phyloP scores from a whole-genome alignment of 495 filamentous ascomycete genomes.

The Amphirosellinia nigrospora region DNA sequence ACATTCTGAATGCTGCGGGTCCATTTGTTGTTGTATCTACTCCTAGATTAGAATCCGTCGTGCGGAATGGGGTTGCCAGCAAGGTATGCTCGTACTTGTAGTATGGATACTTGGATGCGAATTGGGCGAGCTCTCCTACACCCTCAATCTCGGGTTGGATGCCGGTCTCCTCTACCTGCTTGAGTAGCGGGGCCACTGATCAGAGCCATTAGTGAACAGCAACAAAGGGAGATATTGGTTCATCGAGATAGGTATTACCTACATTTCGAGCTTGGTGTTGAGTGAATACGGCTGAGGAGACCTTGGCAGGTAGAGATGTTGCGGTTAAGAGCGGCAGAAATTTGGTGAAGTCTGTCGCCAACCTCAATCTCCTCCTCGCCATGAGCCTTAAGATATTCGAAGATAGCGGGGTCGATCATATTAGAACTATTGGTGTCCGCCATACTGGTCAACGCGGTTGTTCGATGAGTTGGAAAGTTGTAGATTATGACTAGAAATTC shows the following conservation, averaged over 20 bases:
- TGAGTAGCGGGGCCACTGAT: slow-evolving; percentile 52
- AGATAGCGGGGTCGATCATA: slow-evolving; percentile 81
- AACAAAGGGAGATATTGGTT: not conserved
- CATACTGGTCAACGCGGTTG: slow-evolving; percentile 30
- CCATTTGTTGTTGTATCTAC: slow-evolving; percentile 83
- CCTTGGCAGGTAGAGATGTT: slow-evolving; percentile 72
- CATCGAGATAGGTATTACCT: slow-evolving; percentile 44
- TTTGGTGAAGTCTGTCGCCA: slow-evolving; percentile 82
- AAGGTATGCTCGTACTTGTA: slow-evolving; percentile 68
- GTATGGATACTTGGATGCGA: slow-evolving; percentile 85
- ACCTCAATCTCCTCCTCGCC: slow-evolving; percentile 85
- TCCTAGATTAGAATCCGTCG: slow-evolving; percentile 4
- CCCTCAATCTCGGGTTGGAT: slow-evolving; percentile 63
- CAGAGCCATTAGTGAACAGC: slow-evolving; percentile 30
- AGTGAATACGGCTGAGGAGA: slow-evolving; percentile 86
- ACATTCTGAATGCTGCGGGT: slow-evolving; percentile 82
- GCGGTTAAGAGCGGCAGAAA: slow-evolving; percentile 75
- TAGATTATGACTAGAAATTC: slow-evolving; percentile 11
- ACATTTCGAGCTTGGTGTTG: slow-evolving; percentile 80
- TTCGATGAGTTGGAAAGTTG: not conserved
- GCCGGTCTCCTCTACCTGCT: slow-evolving; percentile 56
- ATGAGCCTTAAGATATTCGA: slow-evolving; percentile 84
- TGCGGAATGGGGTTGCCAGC: not conserved
- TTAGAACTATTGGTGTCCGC: slow-evolving; percentile 33
- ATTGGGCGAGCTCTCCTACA: slow-evolving; percentile 65